These are phyloP conservation scores for Acanthamoeba culbertsoni DNA, from an alignment of 208 protist species.

Conservation along the genomic window DNA sequence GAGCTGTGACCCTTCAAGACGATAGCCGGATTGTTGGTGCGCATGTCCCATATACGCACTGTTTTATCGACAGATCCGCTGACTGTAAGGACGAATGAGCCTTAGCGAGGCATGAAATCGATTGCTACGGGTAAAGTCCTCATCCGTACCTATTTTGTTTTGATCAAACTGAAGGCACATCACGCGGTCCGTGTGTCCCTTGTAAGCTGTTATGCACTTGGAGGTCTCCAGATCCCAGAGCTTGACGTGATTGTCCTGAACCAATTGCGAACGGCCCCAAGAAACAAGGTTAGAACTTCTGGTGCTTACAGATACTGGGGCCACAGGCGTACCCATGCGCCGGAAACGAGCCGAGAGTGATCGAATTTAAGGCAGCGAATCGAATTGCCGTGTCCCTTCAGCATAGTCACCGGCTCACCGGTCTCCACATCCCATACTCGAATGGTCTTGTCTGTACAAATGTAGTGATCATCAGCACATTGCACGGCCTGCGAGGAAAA, in stretches of 20 bases:
- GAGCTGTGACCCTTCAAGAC: background rate
- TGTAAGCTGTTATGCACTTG: background rate
- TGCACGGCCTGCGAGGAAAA: background rate
- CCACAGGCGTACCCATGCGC: constrained; percentile 21
- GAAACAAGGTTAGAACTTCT: background rate
- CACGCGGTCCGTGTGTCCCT: constrained; percentile 6
- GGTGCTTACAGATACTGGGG: no score
- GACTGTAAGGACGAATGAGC: background rate
- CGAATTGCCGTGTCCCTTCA: constrained; percentile 3
- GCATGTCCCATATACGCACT: constrained; percentile 6
- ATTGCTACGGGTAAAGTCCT: background rate
- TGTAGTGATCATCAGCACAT: background rate
- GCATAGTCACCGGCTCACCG: background rate
- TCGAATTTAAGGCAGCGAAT: constrained; percentile 39
- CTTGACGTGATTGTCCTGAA: constrained; percentile 21
- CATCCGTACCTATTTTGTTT: background rate
- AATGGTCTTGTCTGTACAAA: constrained; percentile 34
- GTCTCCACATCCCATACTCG: constrained; percentile 20
- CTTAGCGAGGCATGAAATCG: background rate
- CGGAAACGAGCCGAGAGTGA: background rate
- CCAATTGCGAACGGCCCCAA: background rate
- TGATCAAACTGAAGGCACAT: constrained; percentile 46
- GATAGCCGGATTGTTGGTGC: background rate
- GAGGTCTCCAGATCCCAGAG: constrained; percentile 19
- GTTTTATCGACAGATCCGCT: constrained; percentile 1